Evolutionary conservation across 108 stramenopile genomes (phyloP).

Genomic region (Parietichytrium sp.): DNA sequence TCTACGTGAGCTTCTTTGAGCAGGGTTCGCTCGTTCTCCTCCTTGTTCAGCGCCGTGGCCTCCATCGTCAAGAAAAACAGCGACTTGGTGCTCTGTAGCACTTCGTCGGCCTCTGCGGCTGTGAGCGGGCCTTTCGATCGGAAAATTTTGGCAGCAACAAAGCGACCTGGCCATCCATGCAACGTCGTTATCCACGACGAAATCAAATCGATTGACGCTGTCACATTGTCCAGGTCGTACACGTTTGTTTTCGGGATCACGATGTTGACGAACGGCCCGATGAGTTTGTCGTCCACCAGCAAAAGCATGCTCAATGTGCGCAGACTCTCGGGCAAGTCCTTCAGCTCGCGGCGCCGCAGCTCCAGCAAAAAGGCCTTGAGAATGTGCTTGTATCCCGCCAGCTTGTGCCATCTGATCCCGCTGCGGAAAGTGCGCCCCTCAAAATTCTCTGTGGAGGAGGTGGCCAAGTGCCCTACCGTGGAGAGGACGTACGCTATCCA

Average conservation of each 20-base stretch:
- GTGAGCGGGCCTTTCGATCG: not conserved
- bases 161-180: conserved; percentile 20
- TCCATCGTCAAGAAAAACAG: conserved; percentile 23
- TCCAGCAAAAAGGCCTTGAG: conserved; percentile 33
- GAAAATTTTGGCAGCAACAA: not conserved
- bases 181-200: conserved; percentile 16
- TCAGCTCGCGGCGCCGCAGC: conserved; percentile 6
- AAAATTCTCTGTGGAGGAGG: conserved; percentile 28
- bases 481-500: conserved; percentile 28
- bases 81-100: not conserved
- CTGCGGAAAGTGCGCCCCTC: conserved; percentile 22
- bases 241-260: conserved; percentile 21
- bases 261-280: conserved; percentile 1
- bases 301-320: not conserved
- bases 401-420: conserved; percentile 33
- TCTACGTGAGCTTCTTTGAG: no score
- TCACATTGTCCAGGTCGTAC: not conserved
- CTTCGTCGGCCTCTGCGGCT: not conserved
- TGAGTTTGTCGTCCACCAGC: not conserved
- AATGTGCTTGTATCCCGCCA: conserved; percentile 27
- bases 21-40: not conserved
- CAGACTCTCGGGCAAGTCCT: not conserved
- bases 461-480: conserved; percentile 25
- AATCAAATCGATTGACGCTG: conserved; percentile 10
- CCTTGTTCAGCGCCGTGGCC: not conserved